Percentiles rank a stretch among this genome's conserved stretches.
Evolutionary conservation across 2,329 filamentous ascomycete species (phyloP).

Genomic region (Acrocalymma vagum): DNA sequence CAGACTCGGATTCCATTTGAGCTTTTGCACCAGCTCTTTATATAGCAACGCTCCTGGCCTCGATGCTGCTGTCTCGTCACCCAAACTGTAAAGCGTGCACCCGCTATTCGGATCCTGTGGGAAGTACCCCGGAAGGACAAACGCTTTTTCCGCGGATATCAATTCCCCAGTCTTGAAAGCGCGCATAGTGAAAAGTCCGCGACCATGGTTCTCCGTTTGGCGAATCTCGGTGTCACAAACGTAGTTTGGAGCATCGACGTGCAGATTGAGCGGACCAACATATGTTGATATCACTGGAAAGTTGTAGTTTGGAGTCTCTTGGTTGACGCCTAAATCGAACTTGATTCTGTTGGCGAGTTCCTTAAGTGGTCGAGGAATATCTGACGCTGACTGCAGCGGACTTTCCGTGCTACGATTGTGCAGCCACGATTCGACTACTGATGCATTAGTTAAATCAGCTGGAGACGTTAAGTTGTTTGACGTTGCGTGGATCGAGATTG

Average conservation of each 20-base stretch:
- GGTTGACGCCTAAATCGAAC: conserved; percentile 29
- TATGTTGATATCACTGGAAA: conserved; percentile 26
- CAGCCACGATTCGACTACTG: conserved; percentile 22
- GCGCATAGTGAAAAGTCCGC: conserved; percentile 60
- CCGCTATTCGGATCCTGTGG: conserved; percentile 28
- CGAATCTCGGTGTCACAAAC: conserved; percentile 41
- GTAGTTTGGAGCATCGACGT: conserved; percentile 34
- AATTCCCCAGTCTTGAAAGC: conserved; percentile 61
- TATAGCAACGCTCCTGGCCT: conserved; percentile 54
- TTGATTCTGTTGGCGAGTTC: conserved; percentile 30
- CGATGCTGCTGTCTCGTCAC: conserved; percentile 34
- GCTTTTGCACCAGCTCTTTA: conserved; percentile 54
- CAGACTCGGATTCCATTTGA: conserved; percentile 52
- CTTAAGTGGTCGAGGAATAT: conserved; percentile 21
- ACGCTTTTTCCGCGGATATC: conserved; percentile 65
- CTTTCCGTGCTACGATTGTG: conserved; percentile 20
- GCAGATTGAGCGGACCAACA: conserved; percentile 28
- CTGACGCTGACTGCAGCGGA: conserved; percentile 17
- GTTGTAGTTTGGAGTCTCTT: conserved; percentile 21
- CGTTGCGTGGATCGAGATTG: conserved; percentile 20
- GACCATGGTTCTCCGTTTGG: conserved; percentile 50
- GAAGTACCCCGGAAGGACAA: conserved; percentile 51
- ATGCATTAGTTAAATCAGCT: conserved; percentile 9
- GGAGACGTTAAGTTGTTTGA: too few species aligned
- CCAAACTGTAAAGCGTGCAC: conserved; percentile 26